Base-by-base conservation (phyloP, 805 yeast species). In the Zygosaccharomyces rouxii region DNA sequence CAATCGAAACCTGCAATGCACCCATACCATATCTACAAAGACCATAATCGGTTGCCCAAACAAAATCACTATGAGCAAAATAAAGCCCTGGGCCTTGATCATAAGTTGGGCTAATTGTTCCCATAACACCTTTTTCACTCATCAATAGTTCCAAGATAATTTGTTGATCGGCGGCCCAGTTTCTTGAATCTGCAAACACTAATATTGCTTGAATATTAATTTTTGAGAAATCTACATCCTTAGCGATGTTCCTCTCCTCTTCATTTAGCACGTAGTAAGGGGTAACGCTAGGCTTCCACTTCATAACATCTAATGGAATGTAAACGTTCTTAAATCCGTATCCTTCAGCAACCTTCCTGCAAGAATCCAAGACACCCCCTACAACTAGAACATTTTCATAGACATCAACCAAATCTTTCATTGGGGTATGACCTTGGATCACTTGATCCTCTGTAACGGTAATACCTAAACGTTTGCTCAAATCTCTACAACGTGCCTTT, bases 111-210 rank as follows among this genome's bases (percentile, higher is more conserved):
- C 85, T 77, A 38, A 78, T 74, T 4, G 97, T 89, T 37, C 96
- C 96, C 89, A 89, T 84, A 37, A 77, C 80, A 60, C 97, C 97
- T 50, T 78, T 71, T 57, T 85, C 78, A 48, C 89, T 81, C 67
- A 88, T 72, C 46, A 89, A 74, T 59, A 89, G 72, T 62, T 89
- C 97, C 63, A 87, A 72, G 52, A 88, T 86, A 63, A 89, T 86
- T 68, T 89, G 97, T 67, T 87, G 89, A 68, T 89, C 96, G 25
- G 88, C 89, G 38, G 95, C 95, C 95, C 95, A 87, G 63, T 87
- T 89, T 69, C 95, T 78, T 6, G 94, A 83, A 70, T 89, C 97
- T 9, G 96, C 96, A 73, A 89, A 89, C 39, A 88, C 95, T 63
- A 89, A 71, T 49, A 89, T 84, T 11, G 92, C 95, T 54, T 89